These are phyloP conservation scores for Aurifilum marmelostoma DNA, from an alignment of 2,329 filamentous ascomycete genomes.

Conservation along the genomic window DNA sequence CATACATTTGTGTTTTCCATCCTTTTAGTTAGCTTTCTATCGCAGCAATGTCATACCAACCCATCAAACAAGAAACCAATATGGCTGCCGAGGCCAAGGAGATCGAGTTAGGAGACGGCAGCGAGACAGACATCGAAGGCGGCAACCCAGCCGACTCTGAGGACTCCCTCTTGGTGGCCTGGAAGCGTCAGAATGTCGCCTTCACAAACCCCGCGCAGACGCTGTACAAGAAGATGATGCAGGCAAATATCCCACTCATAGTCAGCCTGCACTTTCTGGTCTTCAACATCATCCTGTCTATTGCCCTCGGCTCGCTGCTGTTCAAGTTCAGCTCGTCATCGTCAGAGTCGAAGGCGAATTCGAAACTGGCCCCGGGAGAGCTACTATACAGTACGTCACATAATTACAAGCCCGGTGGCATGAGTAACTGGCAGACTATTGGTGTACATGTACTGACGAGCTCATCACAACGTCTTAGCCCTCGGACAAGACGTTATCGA, in stretches of 20 bases:
- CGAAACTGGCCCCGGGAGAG: conserved; percentile 9
- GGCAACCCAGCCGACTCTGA: neutral
- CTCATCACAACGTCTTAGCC: too few species aligned
- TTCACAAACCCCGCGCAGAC: neutral
- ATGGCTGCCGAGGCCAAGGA: conserved; percentile 15
- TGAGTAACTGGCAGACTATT: neutral
- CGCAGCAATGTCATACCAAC: conserved; percentile 12
- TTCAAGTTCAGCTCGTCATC: neutral
- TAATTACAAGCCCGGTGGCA: too few species aligned
- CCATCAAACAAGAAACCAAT: neutral
- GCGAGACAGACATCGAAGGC: conserved; percentile 19
- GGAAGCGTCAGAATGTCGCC: neutral
- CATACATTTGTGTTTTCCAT: too few species aligned
- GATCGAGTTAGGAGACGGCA: conserved; percentile 14
- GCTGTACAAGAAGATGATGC: conserved; percentile 11
- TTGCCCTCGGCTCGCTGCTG: conserved; percentile 12
- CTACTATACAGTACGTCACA: conserved; percentile 14
- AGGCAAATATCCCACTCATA: conserved; percentile 13
- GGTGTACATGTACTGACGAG: neutral
- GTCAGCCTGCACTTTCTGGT: conserved; percentile 17
- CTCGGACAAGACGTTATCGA: conserved; percentile 17
- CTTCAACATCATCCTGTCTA: conserved; percentile 6
- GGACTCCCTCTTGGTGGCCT: conserved; percentile 5
- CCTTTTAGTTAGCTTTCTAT: neutral
- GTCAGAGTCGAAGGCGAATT: neutral